phyloP scores from a whole-genome alignment of 768 basidiomycete species.

The Cystofilobasidium capitatum region DNA sequence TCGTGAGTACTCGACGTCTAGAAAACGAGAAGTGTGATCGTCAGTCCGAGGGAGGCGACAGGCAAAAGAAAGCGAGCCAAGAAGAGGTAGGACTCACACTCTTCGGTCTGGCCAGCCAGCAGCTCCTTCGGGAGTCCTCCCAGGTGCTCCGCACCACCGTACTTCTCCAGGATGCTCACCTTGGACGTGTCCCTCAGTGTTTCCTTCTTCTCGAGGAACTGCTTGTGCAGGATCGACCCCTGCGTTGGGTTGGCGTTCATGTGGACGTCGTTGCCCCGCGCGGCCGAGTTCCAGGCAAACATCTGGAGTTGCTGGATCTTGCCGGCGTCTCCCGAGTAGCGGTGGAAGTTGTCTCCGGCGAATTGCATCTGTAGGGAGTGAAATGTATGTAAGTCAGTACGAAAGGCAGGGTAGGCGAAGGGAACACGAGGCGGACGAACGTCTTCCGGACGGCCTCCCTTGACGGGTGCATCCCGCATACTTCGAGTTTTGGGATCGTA shows the following conservation, averaged over 20 bases:
- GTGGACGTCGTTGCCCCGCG: constrained; percentile 88
- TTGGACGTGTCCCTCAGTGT: constrained; percentile 78
- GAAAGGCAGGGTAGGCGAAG: background rate
- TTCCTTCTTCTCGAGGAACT: constrained; percentile 88
- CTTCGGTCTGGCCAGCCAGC: constrained; percentile 87
- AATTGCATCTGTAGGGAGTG: constrained; percentile 51
- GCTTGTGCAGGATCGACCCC: constrained; percentile 79
- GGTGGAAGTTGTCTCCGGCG: constrained; percentile 92
- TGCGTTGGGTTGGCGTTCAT: constrained; percentile 93
- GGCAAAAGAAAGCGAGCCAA: background rate
- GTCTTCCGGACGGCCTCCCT: constrained; percentile 71
- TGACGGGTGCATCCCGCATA: constrained; percentile 91
- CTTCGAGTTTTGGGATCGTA: constrained; percentile 99
- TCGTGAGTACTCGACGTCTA: constrained; percentile 84
- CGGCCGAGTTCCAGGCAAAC: constrained; percentile 93
- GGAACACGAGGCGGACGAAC: constrained; percentile 45
- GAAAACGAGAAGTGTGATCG: background rate
- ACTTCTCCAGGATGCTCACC: constrained; percentile 78
- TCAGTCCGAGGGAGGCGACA: background rate
- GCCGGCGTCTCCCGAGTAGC: constrained; percentile 81
- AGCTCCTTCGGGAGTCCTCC: constrained; percentile 83
- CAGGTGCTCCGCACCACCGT: constrained; percentile 88
- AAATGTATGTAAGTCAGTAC: background rate
- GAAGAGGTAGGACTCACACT: constrained; percentile 45
- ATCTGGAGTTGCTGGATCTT: constrained; percentile 85